Percentiles rank a stretch among this genome's conserved stretches.
Evolutionary conservation across 257 asterid genomes (phyloP).

Genomic region (Salvia miltiorrhiza): DNA sequence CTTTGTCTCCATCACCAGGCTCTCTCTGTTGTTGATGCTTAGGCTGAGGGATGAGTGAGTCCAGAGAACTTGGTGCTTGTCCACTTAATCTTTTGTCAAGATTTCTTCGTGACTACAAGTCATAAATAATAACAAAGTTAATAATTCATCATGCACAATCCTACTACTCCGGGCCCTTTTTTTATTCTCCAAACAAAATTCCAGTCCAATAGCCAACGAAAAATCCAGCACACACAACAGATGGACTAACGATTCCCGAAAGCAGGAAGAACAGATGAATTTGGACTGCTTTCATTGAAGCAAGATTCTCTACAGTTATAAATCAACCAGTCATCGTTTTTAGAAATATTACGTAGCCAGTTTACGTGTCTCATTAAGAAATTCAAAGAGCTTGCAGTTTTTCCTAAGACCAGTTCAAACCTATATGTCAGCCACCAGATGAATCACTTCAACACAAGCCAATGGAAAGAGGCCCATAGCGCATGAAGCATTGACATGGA

Average conservation of each 20-base stretch:
- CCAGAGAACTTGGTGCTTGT: constrained; percentile 35
- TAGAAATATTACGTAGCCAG: background rate
- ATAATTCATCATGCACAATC: constrained; percentile 9
- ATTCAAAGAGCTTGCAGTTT: background rate
- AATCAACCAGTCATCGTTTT: background rate
- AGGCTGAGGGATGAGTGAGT: constrained; percentile 49
- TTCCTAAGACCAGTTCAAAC: constrained; percentile 1
- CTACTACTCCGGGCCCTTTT: background rate
- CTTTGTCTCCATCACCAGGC: constrained; percentile 56
- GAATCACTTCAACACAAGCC: background rate
- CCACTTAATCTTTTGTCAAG: constrained; percentile 48
- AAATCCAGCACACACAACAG: background rate
- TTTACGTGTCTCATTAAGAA: background rate
- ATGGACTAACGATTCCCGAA: constrained; percentile 2
- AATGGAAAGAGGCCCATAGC: background rate
- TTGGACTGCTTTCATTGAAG: background rate
- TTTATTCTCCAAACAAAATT: background rate
- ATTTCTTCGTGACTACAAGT: constrained; percentile 60
- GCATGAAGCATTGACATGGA: background rate
- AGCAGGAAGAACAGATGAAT: background rate
- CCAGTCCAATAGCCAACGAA: background rate
- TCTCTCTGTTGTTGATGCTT: constrained; percentile 50
- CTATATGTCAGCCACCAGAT: background rate
- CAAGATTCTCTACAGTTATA: background rate
- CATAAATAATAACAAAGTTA: background rate